These are phyloP conservation scores for Magnolia changhungtana DNA, from an alignment of 164 flowering plant genomes.

Conservation along the genomic window DNA sequence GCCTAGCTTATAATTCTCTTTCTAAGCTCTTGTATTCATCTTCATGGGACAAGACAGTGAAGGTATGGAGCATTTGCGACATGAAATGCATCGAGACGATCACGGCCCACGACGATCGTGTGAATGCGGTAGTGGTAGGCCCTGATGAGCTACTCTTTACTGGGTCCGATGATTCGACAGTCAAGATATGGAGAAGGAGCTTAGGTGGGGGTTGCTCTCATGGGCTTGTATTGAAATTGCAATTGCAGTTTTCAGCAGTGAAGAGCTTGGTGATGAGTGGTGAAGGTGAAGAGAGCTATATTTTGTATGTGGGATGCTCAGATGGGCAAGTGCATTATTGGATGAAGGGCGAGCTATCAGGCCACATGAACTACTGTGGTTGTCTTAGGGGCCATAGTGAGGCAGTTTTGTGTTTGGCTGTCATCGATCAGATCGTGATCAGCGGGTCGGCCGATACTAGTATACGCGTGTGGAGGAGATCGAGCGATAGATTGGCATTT, in stretches of 20 bases:
- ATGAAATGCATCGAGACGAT: slow-evolving; percentile 8
- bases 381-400: slow-evolving; percentile 2
- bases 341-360: not conserved
- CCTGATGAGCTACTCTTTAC: slow-evolving; percentile 2
- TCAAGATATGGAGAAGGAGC: slow-evolving; percentile 7
- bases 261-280: not conserved
- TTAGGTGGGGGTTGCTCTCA: not conserved
- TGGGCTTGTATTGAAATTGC: not conserved
- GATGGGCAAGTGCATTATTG: slow-evolving; percentile 7
- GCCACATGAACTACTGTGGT: slow-evolving; percentile 3
- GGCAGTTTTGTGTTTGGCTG: slow-evolving; percentile 1
- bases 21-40: not conserved
- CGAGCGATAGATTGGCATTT: not conserved
- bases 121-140: slow-evolving; percentile 4
- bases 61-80: slow-evolving; percentile 4
- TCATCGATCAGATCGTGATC: not conserved
- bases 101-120: not conserved
- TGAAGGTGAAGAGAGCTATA: not conserved
- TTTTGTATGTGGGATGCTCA: not conserved
- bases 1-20: not conserved
- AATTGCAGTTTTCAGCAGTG: slow-evolving; percentile 1
- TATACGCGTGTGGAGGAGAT: slow-evolving; percentile 6
- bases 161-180: slow-evolving; percentile 3
- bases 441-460: slow-evolving; percentile 7
- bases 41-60: not conserved